Conservation (phyloP, 1,284 basidiomycete species). For the Laetiporus sulphureus region DNA sequence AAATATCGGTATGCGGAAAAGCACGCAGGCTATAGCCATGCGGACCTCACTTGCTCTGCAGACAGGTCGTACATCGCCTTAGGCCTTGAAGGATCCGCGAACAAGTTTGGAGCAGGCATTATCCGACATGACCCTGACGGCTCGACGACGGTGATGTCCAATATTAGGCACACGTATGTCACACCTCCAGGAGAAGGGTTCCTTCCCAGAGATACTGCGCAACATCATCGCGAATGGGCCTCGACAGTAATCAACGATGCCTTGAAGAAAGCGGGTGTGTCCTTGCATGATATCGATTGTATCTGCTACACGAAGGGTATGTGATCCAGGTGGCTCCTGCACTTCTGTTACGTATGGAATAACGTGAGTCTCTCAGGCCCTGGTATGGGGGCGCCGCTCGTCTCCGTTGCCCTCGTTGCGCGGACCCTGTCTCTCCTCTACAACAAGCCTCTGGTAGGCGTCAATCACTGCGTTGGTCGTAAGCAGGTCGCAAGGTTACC, state of each 20-base stretch:
- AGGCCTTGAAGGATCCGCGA: conserved; percentile 93
- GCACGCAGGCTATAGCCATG: neutral
- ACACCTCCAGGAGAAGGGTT: conserved; percentile 98
- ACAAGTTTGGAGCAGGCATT: conserved; percentile 96
- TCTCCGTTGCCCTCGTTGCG: conserved; percentile 94
- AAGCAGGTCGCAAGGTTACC: conserved; percentile 30
- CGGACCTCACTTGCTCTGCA: conserved; percentile 19
- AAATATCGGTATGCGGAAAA: conserved; percentile 16
- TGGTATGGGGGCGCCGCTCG: conserved; percentile 96
- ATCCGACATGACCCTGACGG: conserved; percentile 79
- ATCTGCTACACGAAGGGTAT: conserved; percentile 96
- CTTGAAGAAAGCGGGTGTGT: conserved; percentile 63
- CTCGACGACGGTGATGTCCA: conserved; percentile 65
- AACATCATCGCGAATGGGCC: conserved; percentile 94
- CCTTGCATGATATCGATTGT: conserved; percentile 80
- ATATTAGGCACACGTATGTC: conserved; percentile 95
- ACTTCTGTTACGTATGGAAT: neutral
- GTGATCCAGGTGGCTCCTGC: neutral
- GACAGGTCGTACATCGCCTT: conserved; percentile 67
- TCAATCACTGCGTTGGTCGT: conserved; percentile 99
- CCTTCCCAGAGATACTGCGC: conserved; percentile 89
- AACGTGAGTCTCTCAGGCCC: conserved; percentile 56
- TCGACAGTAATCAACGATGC: conserved; percentile 80
- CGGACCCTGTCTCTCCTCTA: conserved; percentile 87
- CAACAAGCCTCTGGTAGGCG: conserved; percentile 89